A percentile compares a stretch with the other conserved stretches of the same genome.
Conservation (phyloP, 2,329 filamentous ascomycete species). For the Phaeosphaeriaceae sp. region DNA sequence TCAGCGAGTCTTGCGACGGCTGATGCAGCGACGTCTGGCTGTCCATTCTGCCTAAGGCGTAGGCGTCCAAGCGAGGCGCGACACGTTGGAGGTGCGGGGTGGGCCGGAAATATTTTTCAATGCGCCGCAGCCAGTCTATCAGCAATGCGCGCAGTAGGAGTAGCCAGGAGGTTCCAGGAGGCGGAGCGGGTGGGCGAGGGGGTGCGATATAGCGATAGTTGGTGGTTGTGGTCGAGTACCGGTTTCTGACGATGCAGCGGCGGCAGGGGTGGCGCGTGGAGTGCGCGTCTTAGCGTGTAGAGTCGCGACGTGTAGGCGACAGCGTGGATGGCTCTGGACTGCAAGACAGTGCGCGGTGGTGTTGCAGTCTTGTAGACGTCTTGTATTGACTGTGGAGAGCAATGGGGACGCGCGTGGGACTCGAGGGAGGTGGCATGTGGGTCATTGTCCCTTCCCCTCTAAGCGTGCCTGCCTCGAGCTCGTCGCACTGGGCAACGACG, state of each 20-base stretch:
- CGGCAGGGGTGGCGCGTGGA: slow-evolving; percentile 24
- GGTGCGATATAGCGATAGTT: slow-evolving; percentile 6
- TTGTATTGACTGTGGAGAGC: slow-evolving; percentile 9
- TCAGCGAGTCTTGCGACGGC: slow-evolving; percentile 35
- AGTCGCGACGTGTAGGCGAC: slow-evolving; percentile 21
- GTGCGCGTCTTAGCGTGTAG: slow-evolving; percentile 21
- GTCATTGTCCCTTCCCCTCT: background rate
- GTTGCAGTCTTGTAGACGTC: background rate
- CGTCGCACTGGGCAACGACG: too few relatives aligned
- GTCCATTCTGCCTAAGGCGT: slow-evolving; percentile 39
- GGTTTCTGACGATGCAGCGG: slow-evolving; percentile 12
- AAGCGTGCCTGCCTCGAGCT: too few relatives aligned
- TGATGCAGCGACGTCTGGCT: slow-evolving; percentile 33
- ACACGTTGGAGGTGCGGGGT: slow-evolving; percentile 35
- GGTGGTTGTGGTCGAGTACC: slow-evolving; percentile 5
- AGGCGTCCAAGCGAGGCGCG: slow-evolving; percentile 27
- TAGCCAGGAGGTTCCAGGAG: slow-evolving; percentile 1
- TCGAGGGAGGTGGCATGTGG: slow-evolving; percentile 11
- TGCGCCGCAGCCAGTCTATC: slow-evolving; percentile 14
- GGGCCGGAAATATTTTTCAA: slow-evolving; percentile 2
- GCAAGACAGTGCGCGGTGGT: slow-evolving; percentile 2
- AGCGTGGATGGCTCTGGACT: slow-evolving; percentile 1
- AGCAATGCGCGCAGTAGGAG: slow-evolving; percentile 6
- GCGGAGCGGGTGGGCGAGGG: slow-evolving; percentile 9
- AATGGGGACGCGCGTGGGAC: slow-evolving; percentile 11